phyloP scores from a whole-genome alignment of 805 yeast species.

The Metschnikowia lachancei region DNA sequence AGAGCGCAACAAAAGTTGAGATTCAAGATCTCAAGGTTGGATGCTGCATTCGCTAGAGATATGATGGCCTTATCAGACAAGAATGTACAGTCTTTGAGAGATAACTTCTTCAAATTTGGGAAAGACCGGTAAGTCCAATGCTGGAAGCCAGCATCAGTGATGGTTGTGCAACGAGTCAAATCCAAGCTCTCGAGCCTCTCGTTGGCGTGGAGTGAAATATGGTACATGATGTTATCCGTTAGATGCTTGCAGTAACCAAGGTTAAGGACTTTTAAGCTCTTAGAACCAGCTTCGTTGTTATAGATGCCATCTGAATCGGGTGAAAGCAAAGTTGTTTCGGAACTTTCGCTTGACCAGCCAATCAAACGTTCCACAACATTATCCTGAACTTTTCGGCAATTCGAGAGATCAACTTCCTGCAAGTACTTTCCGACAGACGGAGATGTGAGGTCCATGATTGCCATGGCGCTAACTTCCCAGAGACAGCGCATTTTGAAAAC shows the following conservation, averaged over 20 bases:
- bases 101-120: constrained; percentile 49
- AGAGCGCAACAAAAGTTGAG: constrained; percentile 74
- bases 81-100: constrained; percentile 71
- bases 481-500: constrained; percentile 60
- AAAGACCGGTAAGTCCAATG: constrained; percentile 61
- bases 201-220: constrained; percentile 57
- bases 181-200: constrained; percentile 55
- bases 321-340: constrained; percentile 5
- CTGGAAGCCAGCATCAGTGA: constrained; percentile 70
- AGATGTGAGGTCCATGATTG: constrained; percentile 72
- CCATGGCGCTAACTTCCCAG: constrained; percentile 80
- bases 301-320: constrained; percentile 15
- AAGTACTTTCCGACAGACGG: constrained; percentile 60
- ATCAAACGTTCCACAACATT: constrained; percentile 67
- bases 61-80: constrained; percentile 63
- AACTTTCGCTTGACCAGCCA: constrained; percentile 41
- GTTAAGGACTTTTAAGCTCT: constrained; percentile 49
- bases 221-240: constrained; percentile 65
- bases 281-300: constrained; percentile 51
- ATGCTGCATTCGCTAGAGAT: constrained; percentile 60
- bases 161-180: constrained; percentile 72
- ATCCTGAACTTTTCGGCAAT: constrained; percentile 72
- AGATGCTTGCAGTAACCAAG: constrained; percentile 75
- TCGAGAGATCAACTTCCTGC: constrained; percentile 61
- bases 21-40: constrained; percentile 53